These are phyloP conservation scores for Colletotrichum sp. DNA, from an alignment of 2,329 filamentous ascomycete species.

Conservation along the genomic window DNA sequence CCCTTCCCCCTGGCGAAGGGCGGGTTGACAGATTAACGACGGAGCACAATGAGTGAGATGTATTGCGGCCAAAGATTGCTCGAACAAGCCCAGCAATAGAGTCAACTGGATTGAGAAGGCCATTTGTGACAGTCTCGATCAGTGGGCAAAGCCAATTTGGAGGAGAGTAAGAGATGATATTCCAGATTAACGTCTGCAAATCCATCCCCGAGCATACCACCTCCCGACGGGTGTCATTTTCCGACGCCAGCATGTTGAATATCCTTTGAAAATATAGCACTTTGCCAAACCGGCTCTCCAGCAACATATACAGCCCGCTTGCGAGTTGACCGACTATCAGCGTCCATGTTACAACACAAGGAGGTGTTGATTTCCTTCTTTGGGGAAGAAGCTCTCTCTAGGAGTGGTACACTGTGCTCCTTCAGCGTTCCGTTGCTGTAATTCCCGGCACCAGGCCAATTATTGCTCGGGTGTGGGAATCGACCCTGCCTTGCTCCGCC, in stretches of 20 bases:
- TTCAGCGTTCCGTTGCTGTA: neutral
- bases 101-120: neutral
- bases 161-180: neutral
- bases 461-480: neutral
- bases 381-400: neutral
- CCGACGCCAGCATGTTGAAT: slow-evolving; percentile 13
- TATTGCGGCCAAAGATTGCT: neutral
- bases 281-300: slow-evolving; percentile 8
- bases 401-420: neutral
- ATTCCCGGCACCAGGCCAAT: neutral
- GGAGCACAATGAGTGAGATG: neutral
- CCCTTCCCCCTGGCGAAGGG: neutral
- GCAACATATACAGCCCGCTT: slow-evolving; percentile 2
- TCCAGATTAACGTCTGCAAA: slow-evolving; percentile 1
- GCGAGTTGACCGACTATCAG: neutral
- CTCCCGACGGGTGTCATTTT: slow-evolving; percentile 9
- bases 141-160: neutral
- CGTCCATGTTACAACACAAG: neutral
- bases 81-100: neutral
- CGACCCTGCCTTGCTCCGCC: neutral
- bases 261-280: slow-evolving; percentile 10
- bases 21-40: neutral
- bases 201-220: neutral
- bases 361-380: neutral
- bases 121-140: neutral